Conservation (phyloP, 2,329 filamentous ascomycete species). For the Blastomyces emzantsi region DNA sequence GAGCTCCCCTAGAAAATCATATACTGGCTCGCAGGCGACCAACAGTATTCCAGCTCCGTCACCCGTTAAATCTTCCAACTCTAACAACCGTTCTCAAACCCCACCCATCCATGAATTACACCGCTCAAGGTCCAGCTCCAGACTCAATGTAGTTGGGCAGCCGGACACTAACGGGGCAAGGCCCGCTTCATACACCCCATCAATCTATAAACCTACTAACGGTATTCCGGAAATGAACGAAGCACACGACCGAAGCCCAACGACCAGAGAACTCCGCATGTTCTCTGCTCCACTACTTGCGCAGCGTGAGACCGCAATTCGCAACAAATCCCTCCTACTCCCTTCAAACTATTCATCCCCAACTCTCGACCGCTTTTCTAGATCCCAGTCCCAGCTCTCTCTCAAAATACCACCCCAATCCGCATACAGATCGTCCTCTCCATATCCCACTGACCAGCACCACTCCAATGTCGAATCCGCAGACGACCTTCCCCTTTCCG, state of each 20-base stretch:
- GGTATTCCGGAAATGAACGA: background rate
- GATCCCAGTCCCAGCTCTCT: background rate
- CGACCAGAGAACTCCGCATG: background rate
- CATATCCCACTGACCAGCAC: background rate
- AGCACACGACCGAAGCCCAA: background rate
- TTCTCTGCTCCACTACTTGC: conserved; percentile 39
- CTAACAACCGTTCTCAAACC: background rate
- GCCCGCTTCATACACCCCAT: background rate
- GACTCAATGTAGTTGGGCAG: background rate
- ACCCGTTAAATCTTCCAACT: background rate
- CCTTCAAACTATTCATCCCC: conserved; percentile 1
- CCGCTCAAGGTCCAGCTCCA: background rate
- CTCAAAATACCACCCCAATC: background rate
- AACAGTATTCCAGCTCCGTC: background rate
- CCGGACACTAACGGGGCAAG: background rate
- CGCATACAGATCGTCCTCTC: background rate
- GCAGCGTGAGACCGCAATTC: conserved; percentile 46
- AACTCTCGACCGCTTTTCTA: background rate
- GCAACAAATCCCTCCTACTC: conserved; percentile 19
- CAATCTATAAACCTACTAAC: background rate
- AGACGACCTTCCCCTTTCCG: conserved; percentile 64
- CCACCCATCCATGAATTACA: background rate
- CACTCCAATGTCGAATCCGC: background rate
- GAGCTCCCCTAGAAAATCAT: background rate
- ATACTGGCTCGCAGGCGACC: background rate